A percentile compares a stretch with the other conserved stretches of the same genome.
Evolutionary conservation across 2,329 filamentous ascomycete genomes (phyloP).

Genomic region (Colletotrichum sojae): DNA sequence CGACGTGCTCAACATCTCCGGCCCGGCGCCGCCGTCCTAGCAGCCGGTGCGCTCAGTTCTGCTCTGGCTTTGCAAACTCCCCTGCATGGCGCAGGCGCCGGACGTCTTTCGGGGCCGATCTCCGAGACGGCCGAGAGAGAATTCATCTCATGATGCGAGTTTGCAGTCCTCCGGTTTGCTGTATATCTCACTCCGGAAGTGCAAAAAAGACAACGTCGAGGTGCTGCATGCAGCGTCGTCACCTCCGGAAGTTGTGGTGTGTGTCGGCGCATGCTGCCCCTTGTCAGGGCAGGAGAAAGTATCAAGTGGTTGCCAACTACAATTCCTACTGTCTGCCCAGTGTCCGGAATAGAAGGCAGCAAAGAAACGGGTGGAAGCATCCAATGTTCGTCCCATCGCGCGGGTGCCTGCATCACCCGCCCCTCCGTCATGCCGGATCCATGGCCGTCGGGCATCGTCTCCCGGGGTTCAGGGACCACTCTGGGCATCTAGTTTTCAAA

Average conservation of each 20-base stretch:
- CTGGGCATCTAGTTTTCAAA: too few species aligned
- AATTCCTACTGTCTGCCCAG: conserved; percentile 19
- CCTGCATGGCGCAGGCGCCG: conserved; percentile 68
- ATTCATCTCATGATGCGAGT: conserved; percentile 74
- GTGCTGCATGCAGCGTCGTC: too few species aligned
- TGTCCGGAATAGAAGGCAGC: neutral
- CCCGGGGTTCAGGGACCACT: too few species aligned
- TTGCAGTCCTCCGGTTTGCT: conserved; percentile 62
- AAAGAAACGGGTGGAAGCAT: conserved; percentile 14
- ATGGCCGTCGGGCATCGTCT: neutral
- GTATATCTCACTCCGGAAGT: conserved; percentile 61
- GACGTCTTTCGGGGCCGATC: conserved; percentile 72
- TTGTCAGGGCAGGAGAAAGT: neutral
- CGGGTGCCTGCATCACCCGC: conserved; percentile 21
- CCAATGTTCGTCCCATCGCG: neutral
- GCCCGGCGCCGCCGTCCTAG: conserved; percentile 60
- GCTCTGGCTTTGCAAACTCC: conserved; percentile 61
- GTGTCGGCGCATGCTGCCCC: too few species aligned
- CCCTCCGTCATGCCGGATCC: neutral
- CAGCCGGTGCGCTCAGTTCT: conserved; percentile 59
- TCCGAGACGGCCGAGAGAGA: conserved; percentile 71
- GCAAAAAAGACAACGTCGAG: conserved; percentile 33
- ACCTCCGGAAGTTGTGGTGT: too few species aligned
- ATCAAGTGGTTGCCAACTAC: neutral
- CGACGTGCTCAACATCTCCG: conserved; percentile 53